Base-by-base conservation (phyloP, 163 green algal genomes). In the Chlorella variabilis region DNA sequence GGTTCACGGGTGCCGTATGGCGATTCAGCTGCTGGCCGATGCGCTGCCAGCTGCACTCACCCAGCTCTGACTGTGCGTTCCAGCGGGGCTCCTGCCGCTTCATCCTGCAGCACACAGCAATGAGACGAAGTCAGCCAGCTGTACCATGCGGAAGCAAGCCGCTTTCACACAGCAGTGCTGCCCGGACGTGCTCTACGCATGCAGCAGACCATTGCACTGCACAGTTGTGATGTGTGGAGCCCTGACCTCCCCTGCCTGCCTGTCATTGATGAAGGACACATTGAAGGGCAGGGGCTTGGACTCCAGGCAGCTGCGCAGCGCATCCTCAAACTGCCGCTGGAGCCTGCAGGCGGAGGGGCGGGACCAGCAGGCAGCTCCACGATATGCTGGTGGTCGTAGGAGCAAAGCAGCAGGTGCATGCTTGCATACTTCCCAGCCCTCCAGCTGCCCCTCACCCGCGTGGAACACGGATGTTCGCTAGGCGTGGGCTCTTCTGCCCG, bases 201-300 rank as follows among this genome's bases (percentile, higher is more conserved):
- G 41, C 4, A 17, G 15, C 41, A 61, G 67, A 31, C 7, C 15
- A 11, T 2, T 18, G 34, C 4, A 17, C 18, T 51, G 34, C 23
- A 15, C 20, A 73, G 5, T 23, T 54, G 65, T 51, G 31, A n/a
- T 9, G 20, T 18, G 62, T 4, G 3, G 3, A 18, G 34, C 15
- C 17, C 63, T 20, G 3, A 17, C 67, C n/a, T n/a, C 48, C 31
- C 0, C 1, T 11, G 25, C 67, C 0, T 33, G 48, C 71, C 51
- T 33, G 75, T 80, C 73, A n/a, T 80, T 80, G 56, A 80, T 80
- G 73, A 80, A n/a, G 54, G 27, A 45, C 23, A 71, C 58, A 39
- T 81, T 81, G 58, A 81, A 81, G 29, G 75, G 75, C 39, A 48
- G 75, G 20, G 29, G 58, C 41, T 59, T 59, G 59, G 29, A 25